Evolutionary conservation across 169 alveolate species (phyloP).

Genomic region (Ichthyophthirius multifiliis): DNA sequence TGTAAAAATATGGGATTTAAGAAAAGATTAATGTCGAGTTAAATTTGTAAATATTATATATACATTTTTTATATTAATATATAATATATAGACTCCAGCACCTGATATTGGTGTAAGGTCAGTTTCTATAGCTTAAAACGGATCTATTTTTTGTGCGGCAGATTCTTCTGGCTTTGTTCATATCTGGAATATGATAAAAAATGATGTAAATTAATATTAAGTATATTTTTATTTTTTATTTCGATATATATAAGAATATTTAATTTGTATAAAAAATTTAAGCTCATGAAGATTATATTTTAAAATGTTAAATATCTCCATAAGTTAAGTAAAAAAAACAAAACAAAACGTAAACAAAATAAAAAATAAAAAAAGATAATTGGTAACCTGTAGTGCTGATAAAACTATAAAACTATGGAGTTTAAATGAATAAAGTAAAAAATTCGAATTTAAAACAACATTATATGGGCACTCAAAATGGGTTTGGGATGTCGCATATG

Average conservation of each 20-base stretch:
- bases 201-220: not conserved
- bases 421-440: conserved; percentile 27
- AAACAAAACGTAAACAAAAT: not conserved
- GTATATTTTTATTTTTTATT: too few species aligned
- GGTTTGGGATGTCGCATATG: conserved; percentile 80
- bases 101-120: conserved; percentile 63
- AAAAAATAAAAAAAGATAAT: not conserved
- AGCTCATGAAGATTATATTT: conserved; percentile 69
- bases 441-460: conserved; percentile 22
- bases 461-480: conserved; percentile 74
- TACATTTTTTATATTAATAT: not conserved
- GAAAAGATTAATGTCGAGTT: conserved; percentile 14
- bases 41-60: not conserved
- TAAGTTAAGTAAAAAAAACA: conserved; percentile 11
- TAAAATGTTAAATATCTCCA: conserved; percentile 48
- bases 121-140: conserved; percentile 61
- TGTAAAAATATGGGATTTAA: conserved; percentile 19
- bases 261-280: conserved; percentile 36
- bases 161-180: conserved; percentile 53
- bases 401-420: conserved; percentile 67
- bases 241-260: conserved; percentile 12
- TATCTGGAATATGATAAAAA: conserved; percentile 18
- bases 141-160: conserved; percentile 54
- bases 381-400: conserved; percentile 76
- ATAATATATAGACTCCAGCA: conserved; percentile 26